Evolutionary conservation across 805 yeast genomes (phyloP), one percentile per base, ranked within the genome.

Genomic region (Spathaspora arborariae): DNA sequence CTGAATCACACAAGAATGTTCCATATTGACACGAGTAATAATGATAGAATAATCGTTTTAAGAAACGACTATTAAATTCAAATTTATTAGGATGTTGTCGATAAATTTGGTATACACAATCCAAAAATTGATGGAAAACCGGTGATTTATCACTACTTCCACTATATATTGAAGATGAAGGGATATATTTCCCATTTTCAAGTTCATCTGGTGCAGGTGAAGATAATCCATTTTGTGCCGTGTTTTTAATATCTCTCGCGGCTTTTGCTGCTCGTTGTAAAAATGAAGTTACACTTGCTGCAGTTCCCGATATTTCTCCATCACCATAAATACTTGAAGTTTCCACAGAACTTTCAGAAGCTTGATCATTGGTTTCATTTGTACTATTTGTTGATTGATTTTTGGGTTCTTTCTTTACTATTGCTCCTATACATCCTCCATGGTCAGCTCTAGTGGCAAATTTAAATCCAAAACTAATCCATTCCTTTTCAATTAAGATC

Each of bases 1-100:
- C 97, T 39, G 78, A 76, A 58, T 94, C 85, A 54, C 79, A 82
- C 45, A 94, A 62, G 56, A 94, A 94, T 1, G 96, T 82, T 2
- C 98, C 98, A 64, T 90, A 94, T 63, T 94, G 98, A 56, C 98
- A 90, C 1, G 97, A 88, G 59, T 90, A 88, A 42, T 86, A 68
- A 62, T 94, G 98, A 60, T 94, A 94, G 18, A 89, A 75, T 46
- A 94, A 69, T 43, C 98, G 69, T 53, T 96, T 78, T 52, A 94
- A 63, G 56, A 94, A 89, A 44, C 97, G 68, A 62, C 91, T 96
- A 58, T 91, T 90, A 65, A 84, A 91, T 65, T 92, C 96, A 63
- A 94, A 94, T 40, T 72, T 67, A 1, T 68, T 57, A 0, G 96
- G 96, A 54, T 79, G 75, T 59, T 89, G 96, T 6, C 81, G 64